Evolutionary conservation across 495 filamentous ascomycete species (phyloP), one percentile per base, ranked within the genome.

Genomic region (Talaromyces liani): DNA sequence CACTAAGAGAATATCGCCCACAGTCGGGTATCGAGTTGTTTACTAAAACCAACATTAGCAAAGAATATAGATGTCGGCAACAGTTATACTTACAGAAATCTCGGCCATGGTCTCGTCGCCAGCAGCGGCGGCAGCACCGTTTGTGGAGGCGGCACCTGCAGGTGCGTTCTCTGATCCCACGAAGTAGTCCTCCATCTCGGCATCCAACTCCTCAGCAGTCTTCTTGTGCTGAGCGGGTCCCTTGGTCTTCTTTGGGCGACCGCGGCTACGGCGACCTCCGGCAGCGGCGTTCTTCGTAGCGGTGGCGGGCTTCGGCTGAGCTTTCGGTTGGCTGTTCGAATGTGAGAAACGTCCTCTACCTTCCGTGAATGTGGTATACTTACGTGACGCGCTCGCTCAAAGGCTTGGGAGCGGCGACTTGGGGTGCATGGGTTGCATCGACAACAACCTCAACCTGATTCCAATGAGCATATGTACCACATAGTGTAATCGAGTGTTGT

Each of bases 181-280:
- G 68, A 93, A 96, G 77, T 96, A 97, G 68, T 97, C 93, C 6
- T 84, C 83, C 93, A 97, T 96, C 69, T 97, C 93, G 7, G 89
- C 90, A 72, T 97, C 93, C 10, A 97, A 82, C 77, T 97, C 91
- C 72, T 96, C 92, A 3, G 86, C 84, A 10, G 91, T 92, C 86
- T 96, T 96, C 86, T 95, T 96, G 6, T 85, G 85, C 59, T 90
- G 90, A 61, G 71, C 72, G 64, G 79, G 73, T 67, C 77, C 84
- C 62, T 84, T 83, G 45, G 61, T 67, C 59, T 74, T 77, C 64
- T 78, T 74, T 67, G 84, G 82, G 56, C 78, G 71, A 63, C 73
- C 76, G 66, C 80, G 77, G 54, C 80, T 82, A 41, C 80, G 79
- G 51, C 77, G 71, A 24, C 66, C 69, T 22, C 71, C 71, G 45